Evolutionary conservation across 371 early-diverging fungal species (phyloP), one percentile per base, ranked within the genome.

Genomic region (Circinella minor): DNA sequence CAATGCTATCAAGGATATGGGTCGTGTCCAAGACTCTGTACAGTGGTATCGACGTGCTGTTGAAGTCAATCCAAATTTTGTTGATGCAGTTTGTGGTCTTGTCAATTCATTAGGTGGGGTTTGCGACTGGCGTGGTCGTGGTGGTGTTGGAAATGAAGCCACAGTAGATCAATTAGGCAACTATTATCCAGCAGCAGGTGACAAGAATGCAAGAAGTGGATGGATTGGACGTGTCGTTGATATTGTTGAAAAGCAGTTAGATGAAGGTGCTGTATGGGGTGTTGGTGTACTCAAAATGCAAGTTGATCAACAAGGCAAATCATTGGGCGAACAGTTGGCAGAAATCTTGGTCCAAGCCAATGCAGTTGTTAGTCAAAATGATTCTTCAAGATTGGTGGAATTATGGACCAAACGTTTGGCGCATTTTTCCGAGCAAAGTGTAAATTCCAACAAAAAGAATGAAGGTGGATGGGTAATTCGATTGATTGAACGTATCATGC

Each of bases 71-170:
- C 96, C 96, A 18, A 89, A 94, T 74, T 95, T 96, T 83, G 91
- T 93, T 15, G 96, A 96, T 73, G 96, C 96, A 3, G 90, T 95
- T 36, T 95, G 96, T 79, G 96, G 96, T 38, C 83, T 92, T 61
- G 95, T 95, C 63, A 95, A 95, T 72, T 91, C 93, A 1, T 78
- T 95, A 65, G 89, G 93, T 36, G 95, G 95, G 64, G 91, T 93
- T 0, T 96, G 97, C 81, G 92, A 95, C 71, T 97, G 97, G 97
- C 88, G 91, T 59, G 94, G 91, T 36, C 89, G 96, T 10, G 89
- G 87, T 43, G 86, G 82, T 39, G 85, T 85, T n/a, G 86, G 78
- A 10, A 77, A 66, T 55, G 81, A 74, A 69, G 78, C 77, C 36
- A 82, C 72, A 4, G 79, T 82, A 10, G 84, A 83, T 69, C 61